Evolutionary conservation across 352 stramenopile genomes (phyloP), one percentile per base, ranked within the genome.

Genomic region (Globisporangium barbulae): DNA sequence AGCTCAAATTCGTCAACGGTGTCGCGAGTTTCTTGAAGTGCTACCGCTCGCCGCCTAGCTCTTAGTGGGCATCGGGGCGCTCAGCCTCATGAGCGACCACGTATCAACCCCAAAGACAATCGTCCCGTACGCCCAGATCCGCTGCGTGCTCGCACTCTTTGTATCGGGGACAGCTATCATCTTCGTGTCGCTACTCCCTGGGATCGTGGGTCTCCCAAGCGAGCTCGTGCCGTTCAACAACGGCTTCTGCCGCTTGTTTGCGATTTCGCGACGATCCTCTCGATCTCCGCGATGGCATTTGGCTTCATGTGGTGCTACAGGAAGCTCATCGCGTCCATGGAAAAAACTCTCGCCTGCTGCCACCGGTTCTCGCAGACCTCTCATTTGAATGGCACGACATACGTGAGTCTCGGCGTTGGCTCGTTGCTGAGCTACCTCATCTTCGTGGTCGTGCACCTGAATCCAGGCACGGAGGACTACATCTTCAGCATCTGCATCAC

Each of bases 231-330:
- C 74, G 2, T 76, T 79, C 44, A 64, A 74, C 56, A 71, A 63
- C 47, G 72, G 78, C 21, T 83, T 83, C 19, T 13, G 28, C 9
- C 39, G 54, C 13, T 30, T 85, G 12, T 78, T 83, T 7, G 6
- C 6, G 2, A 7, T n/a, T 6, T 45, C 7, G 73, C 76, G 2
- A 83, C 66, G 6, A 30, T 83, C 30, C 28, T 85, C 1, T 85
- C 76, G 17, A 33, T 85, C 1, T 74, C 76, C 4, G 78, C 76
- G 2, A 86, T 70, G 4, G 74, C 73, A 5, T 83, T 77, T 49
- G 77, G 74, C 0, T 85, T 85, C 47, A 81, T 86, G 59, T 83
- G 77, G 68, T 80, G 71, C 33, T 85, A 83, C 53, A 73, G 75
- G 1, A 83, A 83, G 48, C 64, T 87, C 4, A 79, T 87, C 9